Base-by-base conservation (phyloP, 495 filamentous ascomycete genomes). In the Penicillium flavigenum region DNA sequence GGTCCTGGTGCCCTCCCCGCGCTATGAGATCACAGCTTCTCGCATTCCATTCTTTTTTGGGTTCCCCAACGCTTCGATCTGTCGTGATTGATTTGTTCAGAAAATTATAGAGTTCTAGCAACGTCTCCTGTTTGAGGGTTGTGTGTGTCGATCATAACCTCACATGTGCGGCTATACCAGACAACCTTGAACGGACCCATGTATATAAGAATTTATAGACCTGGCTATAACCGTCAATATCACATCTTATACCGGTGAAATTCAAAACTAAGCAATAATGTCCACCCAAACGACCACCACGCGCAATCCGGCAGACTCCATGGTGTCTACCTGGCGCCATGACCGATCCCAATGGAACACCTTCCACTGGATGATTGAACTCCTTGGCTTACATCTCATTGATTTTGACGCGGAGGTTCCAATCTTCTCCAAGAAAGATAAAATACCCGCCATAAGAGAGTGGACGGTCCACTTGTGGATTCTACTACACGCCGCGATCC, bases 271-370 rank as follows among this genome's bases (percentile, higher is more conserved):
- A 19, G 17, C 34, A 16, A 57, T 54, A 29, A 63, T 63, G 60
- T 48, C 50, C 20, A 47, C 31, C 0, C 39, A 58, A 16, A 58
- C 39, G 5, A 45, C 34, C 5, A 52, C 44, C 5, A 26, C 3
- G 57, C 55, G 53, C 17, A 62, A 67, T 29, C 57, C 65, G 11
- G 55, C 48, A 17, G 65, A 70, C 19, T 70, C 67, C 14, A 70
- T 70, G 67, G 59, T 56, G 29, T 68, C 67, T 10, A 70, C 64
- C 27, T 70, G 67, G 67, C 67, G 67, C 45, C 51, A 61, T 9
- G 64, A 65, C 51, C 54, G 54, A 57, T 56, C 60, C 10, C 59
- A 67, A 26, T 70, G 67, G 67, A 54, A 16, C 14, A 32, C 56
- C 3, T 59, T 47, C 45, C 67, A 70, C 51, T 65, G 57, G 59